Conservation (phyloP, 1,284 basidiomycete species). For the Fistulinella cinereoalba region DNA sequence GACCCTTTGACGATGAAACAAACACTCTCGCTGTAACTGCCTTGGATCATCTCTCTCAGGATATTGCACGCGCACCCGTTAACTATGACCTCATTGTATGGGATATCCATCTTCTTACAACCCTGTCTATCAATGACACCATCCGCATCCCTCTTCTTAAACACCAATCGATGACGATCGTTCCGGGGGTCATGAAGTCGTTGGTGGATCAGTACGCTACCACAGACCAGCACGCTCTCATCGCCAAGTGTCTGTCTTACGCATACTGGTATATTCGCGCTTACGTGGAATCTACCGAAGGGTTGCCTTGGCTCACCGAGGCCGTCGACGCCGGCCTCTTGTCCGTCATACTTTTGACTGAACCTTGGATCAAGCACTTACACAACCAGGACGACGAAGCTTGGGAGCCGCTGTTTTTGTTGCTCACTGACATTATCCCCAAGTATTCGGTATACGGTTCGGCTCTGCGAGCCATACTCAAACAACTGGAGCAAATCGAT, state of each 20-base stretch:
- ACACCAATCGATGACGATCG: constrained; percentile 19
- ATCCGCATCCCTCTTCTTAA: constrained; percentile 27
- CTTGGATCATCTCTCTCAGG: constrained; percentile 26
- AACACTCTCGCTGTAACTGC: constrained; percentile 24
- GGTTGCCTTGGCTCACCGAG: constrained; percentile 27
- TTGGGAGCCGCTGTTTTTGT: constrained; percentile 29
- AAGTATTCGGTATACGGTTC: constrained; percentile 28
- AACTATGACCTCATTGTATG: constrained; percentile 31
- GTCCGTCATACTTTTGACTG: constrained; percentile 25
- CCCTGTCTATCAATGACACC: constrained; percentile 26
- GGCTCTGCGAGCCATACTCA: constrained; percentile 17
- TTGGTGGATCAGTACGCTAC: constrained; percentile 11
- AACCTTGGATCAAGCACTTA: constrained; percentile 28
- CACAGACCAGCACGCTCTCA: constrained; percentile 6
- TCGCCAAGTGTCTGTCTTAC: constrained; percentile 30
- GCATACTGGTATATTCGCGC: constrained; percentile 32
- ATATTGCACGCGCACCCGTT: constrained; percentile 17
- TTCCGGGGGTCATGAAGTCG: constrained; percentile 18
- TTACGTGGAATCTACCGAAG: constrained; percentile 28
- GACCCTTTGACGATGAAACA: constrained; percentile 21
- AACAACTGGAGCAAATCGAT: constrained; percentile 16
- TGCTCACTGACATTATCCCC: constrained; percentile 25
- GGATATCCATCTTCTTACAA: constrained; percentile 32
- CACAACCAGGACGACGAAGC: constrained; percentile 20
- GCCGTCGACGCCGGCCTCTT: constrained; percentile 26